phyloP scores from a whole-genome alignment of 208 protist species.

The Leishmania major region DNA sequence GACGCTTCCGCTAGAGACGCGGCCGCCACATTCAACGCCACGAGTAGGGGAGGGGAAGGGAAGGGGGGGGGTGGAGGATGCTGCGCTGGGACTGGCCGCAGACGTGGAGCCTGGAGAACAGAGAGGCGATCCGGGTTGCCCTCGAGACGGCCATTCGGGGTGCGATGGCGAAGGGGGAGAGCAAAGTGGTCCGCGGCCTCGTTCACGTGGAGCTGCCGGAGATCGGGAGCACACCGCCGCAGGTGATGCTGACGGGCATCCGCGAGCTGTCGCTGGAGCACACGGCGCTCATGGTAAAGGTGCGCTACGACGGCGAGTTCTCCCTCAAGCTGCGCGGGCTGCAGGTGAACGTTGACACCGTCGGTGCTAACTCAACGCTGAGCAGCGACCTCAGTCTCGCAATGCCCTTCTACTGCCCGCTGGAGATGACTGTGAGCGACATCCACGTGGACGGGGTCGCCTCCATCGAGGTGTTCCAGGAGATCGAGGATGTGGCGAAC shows the following conservation, averaged over 20 bases:
- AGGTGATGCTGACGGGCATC: slow-evolving; percentile 76
- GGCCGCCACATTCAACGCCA: neutral
- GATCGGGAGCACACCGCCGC: slow-evolving; percentile 72
- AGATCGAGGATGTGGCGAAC: slow-evolving; percentile 39
- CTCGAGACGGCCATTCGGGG: slow-evolving; percentile 75
- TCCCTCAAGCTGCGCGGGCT: slow-evolving; percentile 73
- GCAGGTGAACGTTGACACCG: slow-evolving; percentile 88
- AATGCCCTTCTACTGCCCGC: slow-evolving; percentile 85
- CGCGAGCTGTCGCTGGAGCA: slow-evolving; percentile 74
- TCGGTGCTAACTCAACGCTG: slow-evolving; percentile 44
- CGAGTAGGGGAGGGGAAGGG: neutral
- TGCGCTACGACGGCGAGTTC: slow-evolving; percentile 84
- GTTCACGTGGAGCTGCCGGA: slow-evolving; percentile 77
- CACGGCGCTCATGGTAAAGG: slow-evolving; percentile 82
- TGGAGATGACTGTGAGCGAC: slow-evolving; percentile 85
- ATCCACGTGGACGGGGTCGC: slow-evolving; percentile 79
- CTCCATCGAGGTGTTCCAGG: slow-evolving; percentile 83
- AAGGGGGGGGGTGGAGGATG: slow-evolving; percentile 30
- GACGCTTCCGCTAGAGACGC: neutral
- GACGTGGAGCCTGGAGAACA: slow-evolving; percentile 62
- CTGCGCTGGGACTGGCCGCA: slow-evolving; percentile 88
- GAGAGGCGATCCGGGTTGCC: slow-evolving; percentile 67
- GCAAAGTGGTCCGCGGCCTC: slow-evolving; percentile 73
- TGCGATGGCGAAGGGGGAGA: slow-evolving; percentile 68
- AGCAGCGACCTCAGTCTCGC: slow-evolving; percentile 73